Percentiles rank a stretch among this genome's conserved stretches.
Evolutionary conservation across 148 eudicot genomes (phyloP).

Genomic region (Cornus controversa): DNA sequence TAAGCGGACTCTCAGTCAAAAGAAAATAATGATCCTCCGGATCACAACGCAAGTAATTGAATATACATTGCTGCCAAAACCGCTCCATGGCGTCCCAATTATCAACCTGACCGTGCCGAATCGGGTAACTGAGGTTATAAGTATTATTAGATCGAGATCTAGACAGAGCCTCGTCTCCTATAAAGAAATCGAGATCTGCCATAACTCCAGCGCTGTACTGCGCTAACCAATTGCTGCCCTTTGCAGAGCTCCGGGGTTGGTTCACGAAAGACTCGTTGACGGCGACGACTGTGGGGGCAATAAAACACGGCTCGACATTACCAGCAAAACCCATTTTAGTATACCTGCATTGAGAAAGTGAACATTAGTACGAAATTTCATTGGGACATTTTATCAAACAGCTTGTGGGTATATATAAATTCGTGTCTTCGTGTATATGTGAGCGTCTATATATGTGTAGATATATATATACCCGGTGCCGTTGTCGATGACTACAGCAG

Average conservation of each 20-base stretch:
- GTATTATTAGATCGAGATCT: constrained; percentile 80
- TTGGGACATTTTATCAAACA: constrained; percentile 15
- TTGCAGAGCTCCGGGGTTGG: constrained; percentile 60
- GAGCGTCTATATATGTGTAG: no score
- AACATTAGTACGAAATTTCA: not conserved
- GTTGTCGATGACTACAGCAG: constrained; percentile 89
- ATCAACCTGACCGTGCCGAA: constrained; percentile 84
- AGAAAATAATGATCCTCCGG: constrained; percentile 96
- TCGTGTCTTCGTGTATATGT: not conserved
- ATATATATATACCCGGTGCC: constrained; percentile 75
- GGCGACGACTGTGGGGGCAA: constrained; percentile 81
- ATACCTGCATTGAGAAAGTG: constrained; percentile 48
- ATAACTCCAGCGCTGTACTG: constrained; percentile 95
- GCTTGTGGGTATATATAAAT: constrained; percentile 9
- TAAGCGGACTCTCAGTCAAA: constrained; percentile 94
- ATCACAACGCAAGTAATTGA: constrained; percentile 92
- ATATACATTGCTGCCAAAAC: constrained; percentile 98
- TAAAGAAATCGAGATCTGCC: constrained; percentile 94
- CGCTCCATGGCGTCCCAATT: constrained; percentile 98
- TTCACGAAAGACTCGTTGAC: constrained; percentile 77
- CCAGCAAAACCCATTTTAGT: constrained; percentile 99
- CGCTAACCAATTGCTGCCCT: constrained; percentile 68
- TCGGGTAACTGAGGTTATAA: constrained; percentile 76
- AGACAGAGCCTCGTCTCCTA: constrained; percentile 81
- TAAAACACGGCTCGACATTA: constrained; percentile 91